Base-by-base conservation (phyloP, 805 yeast genomes). In the Kodamaea kaohsiungensis region DNA sequence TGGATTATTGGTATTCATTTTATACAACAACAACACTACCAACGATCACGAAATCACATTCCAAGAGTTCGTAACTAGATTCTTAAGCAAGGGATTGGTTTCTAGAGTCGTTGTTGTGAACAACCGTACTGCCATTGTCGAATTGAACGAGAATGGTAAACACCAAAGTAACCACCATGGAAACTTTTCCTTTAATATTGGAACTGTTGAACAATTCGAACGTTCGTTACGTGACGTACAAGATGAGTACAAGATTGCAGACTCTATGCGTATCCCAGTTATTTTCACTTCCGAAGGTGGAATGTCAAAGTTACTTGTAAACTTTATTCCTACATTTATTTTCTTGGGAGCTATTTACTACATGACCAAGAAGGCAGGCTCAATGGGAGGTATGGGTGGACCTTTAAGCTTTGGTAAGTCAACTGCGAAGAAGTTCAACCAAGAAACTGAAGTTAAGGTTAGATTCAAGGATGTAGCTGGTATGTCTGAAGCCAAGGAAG, bases 401-500 rank as follows among this genome's bases (percentile, higher is more conserved):
- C 81, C 89, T 13, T 84, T 89, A 72, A 82, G 83, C 52, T 89
- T 92, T 65, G 97, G 98, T 55, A 90, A 91, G 68, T 87, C 96
- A 40, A 89, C 89, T 54, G 98, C 98, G 3, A 89, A 91, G 68
- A 79, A 86, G 58, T 93, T 93, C 76, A 93, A 95, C 70, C 89
- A 88, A 66, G 98, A 95, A 61, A 87, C 92, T 1, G 96, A 91
- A 58, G 89, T 95, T 57, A 90, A 89, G 67, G 87, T 91, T 50
- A 87, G 86, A 68, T 95, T 95, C 67, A 83, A 86, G 62, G 98
- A 96, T 70, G 99, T 95, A 50, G 99, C 99, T 1, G 99, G 99
- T 51, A 89, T 93, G 78, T 88, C 87, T 57, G 99, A 95, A 73
- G 97, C 99, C 9, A 95, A 95, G 72, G 93, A 87, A 61, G 99